Conservation (phyloP, 331 rosid genomes). For the Malus hybrid region DNA sequence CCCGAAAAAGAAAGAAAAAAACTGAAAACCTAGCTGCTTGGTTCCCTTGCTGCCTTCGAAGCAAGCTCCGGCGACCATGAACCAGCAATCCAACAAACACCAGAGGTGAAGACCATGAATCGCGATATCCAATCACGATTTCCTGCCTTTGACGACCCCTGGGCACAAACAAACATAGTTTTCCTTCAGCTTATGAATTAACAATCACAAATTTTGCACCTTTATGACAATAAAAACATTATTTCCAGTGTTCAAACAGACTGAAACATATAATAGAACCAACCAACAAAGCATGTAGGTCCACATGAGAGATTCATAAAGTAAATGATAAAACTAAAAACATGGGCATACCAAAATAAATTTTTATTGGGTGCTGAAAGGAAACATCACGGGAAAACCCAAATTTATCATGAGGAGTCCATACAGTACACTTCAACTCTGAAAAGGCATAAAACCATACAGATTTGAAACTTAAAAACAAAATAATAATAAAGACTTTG, state of each 20-base stretch:
- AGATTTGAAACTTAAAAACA: background rate
- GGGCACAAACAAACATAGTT: too few species aligned
- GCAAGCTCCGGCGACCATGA: too few species aligned
- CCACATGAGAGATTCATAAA: background rate
- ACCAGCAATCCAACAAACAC: too few species aligned
- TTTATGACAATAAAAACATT: constrained; percentile 25
- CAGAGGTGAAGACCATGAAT: too few species aligned
- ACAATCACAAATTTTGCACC: constrained; percentile 87
- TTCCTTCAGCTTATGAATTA: too few species aligned
- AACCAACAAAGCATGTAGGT: background rate
- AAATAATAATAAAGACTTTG: background rate
- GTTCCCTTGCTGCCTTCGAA: too few species aligned
- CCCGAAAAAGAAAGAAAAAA: too few species aligned
- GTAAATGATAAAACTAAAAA: too few species aligned
- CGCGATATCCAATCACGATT: too few species aligned
- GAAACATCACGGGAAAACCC: constrained; percentile 77
- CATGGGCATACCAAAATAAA: too few species aligned
- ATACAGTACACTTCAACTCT: constrained; percentile 62
- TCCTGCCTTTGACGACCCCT: too few species aligned
- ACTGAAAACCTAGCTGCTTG: too few species aligned
- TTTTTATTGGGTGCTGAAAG: constrained; percentile 91
- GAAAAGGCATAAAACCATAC: constrained; percentile 23
- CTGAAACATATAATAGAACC: background rate
- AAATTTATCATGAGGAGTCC: constrained; percentile 62
- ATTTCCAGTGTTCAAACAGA: constrained; percentile 2